Conservation (phyloP, 768 basidiomycete genomes). For the Psilocybe sp. region DNA sequence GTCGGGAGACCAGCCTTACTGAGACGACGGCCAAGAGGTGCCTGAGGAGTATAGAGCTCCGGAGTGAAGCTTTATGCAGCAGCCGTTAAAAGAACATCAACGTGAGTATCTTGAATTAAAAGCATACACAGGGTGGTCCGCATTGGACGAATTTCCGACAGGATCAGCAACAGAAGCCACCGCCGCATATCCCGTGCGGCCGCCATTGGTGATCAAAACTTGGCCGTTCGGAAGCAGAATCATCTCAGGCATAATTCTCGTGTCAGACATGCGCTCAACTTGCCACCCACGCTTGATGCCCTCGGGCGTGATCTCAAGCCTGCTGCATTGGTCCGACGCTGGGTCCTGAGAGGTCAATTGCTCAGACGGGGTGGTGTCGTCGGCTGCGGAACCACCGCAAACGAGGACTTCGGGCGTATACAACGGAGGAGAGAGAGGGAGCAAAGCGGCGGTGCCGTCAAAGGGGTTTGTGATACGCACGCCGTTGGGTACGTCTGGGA, state of each 20-base stretch:
- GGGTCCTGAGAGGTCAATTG: constrained; percentile 35
- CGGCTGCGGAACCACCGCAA: constrained; percentile 40
- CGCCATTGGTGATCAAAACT: constrained; percentile 43
- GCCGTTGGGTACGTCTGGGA: constrained; percentile 40
- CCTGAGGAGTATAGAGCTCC: constrained; percentile 45
- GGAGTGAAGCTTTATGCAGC: constrained; percentile 30
- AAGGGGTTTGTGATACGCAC: constrained; percentile 38
- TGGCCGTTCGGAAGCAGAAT: constrained; percentile 41
- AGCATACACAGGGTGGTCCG: constrained; percentile 29
- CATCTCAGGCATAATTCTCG: constrained; percentile 38
- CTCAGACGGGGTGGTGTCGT: constrained; percentile 26
- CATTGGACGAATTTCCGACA: constrained; percentile 23
- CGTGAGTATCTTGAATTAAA: neutral
- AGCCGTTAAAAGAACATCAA: neutral
- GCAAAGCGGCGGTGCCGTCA: constrained; percentile 31
- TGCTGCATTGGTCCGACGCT: constrained; percentile 40
- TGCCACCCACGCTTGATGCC: constrained; percentile 44
- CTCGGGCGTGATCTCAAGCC: constrained; percentile 36
- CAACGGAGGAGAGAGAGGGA: constrained; percentile 31
- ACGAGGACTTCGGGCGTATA: constrained; percentile 43
- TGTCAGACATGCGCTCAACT: constrained; percentile 40
- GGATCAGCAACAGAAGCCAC: constrained; percentile 29
- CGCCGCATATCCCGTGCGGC: constrained; percentile 38
- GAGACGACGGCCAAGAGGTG: constrained; percentile 40
- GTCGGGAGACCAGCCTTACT: constrained; percentile 45